Percentiles rank a stretch among this genome's conserved stretches.
phyloP scores from a whole-genome alignment of 2,329 filamentous ascomycete species.

The Paraphaeosphaeria sporulosa region DNA sequence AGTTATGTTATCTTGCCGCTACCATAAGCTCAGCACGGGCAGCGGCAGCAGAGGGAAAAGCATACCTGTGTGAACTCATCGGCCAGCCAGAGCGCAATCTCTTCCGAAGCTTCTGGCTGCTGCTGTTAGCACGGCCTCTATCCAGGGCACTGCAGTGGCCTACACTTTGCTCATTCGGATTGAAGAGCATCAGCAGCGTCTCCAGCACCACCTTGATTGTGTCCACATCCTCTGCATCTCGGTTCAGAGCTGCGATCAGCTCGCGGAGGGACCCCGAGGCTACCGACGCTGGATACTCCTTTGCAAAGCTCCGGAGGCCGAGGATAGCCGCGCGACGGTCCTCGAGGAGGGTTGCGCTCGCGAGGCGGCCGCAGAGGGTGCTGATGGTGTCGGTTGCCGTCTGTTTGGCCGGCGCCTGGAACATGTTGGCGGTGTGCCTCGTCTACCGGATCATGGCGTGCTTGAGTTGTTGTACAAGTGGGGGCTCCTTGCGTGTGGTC shows the following conservation, averaged over 20 bases:
- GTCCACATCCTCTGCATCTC: constrained; percentile 93
- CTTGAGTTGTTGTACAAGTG: neutral
- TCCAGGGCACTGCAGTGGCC: neutral
- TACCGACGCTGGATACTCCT: constrained; percentile 94
- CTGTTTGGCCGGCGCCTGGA: constrained; percentile 89
- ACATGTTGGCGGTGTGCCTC: constrained; percentile 44
- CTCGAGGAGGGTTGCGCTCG: constrained; percentile 89
- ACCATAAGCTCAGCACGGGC: constrained; percentile 60
- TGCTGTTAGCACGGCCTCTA: constrained; percentile 7
- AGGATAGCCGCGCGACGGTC: constrained; percentile 93
- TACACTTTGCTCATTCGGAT: constrained; percentile 67
- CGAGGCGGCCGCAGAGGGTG: constrained; percentile 83
- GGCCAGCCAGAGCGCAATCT: constrained; percentile 93
- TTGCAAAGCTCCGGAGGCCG: constrained; percentile 92
- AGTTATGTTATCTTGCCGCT: constrained; percentile 94
- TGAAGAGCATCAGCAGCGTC: constrained; percentile 93
- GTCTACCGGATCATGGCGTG: constrained; percentile 32
- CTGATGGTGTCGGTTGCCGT: constrained; percentile 94
- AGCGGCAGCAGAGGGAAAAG: constrained; percentile 20
- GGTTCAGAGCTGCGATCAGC: constrained; percentile 82
- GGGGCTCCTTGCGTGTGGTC: neutral
- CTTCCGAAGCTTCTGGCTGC: constrained; percentile 91
- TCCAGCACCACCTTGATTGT: constrained; percentile 95
- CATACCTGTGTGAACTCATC: constrained; percentile 93
- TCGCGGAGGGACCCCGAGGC: constrained; percentile 90